These are phyloP conservation scores for Globisporangium recalcitrans DNA, from an alignment of 352 stramenopile species.

Conservation along the genomic window DNA sequence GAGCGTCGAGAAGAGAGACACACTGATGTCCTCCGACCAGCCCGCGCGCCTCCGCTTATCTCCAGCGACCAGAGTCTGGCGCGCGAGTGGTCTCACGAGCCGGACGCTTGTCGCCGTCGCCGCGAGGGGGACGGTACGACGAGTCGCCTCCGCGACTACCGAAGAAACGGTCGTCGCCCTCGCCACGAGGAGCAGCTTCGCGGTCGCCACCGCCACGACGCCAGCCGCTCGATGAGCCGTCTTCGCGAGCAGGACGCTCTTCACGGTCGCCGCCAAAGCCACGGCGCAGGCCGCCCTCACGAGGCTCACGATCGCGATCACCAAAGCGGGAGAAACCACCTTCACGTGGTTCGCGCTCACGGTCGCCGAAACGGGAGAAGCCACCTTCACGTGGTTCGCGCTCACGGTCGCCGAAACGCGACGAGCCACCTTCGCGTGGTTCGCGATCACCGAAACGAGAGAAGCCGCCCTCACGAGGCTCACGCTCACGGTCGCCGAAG, in stretches of 20 bases:
- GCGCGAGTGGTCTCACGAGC: conserved; percentile 36
- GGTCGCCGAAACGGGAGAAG: conserved; percentile 17
- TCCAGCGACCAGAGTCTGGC: conserved; percentile 62
- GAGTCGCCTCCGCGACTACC: conserved; percentile 35
- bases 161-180: conserved; percentile 48
- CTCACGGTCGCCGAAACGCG: conserved; percentile 13
- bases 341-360: conserved; percentile 14
- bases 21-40: background rate
- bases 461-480: conserved; percentile 10
- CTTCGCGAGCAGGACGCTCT: conserved; percentile 20
- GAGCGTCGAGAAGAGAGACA: conserved; percentile 2
- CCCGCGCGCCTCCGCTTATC: conserved; percentile 33
- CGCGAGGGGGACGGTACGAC: conserved; percentile 50
- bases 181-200: conserved; percentile 22
- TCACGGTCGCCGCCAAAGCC: conserved; percentile 38
- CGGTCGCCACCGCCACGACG: conserved; percentile 26
- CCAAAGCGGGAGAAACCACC: conserved; percentile 20
- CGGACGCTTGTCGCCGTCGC: conserved; percentile 20
- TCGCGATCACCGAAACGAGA: conserved; percentile 23
- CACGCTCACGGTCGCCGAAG: conserved; percentile 27
- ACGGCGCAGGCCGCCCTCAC: conserved; percentile 29
- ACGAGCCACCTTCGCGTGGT: conserved; percentile 8
- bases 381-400: conserved; percentile 12
- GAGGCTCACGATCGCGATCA: conserved; percentile 27
- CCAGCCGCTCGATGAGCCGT: conserved; percentile 17